Percentiles rank a stretch among this genome's conserved stretches.
These are phyloP conservation scores for Xylaria telfairii DNA, from an alignment of 495 filamentous ascomycete genomes.

Conservation along the genomic window DNA sequence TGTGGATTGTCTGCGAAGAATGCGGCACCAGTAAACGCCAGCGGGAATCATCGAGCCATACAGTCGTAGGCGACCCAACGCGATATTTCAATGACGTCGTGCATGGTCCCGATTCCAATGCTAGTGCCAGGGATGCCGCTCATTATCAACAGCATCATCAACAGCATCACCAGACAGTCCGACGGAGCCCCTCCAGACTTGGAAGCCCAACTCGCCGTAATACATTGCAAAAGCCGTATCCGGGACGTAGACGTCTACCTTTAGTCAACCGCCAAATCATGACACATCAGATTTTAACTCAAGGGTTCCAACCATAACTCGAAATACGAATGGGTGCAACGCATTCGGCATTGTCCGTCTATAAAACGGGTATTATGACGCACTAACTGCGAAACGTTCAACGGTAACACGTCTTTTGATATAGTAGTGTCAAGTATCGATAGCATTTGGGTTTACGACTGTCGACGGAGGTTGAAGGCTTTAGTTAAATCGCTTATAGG, in stretches of 20 bases:
- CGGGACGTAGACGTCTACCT: conserved; percentile 38
- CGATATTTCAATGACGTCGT: conserved; percentile 40
- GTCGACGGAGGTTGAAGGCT: conserved; percentile 1
- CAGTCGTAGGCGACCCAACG: conserved; percentile 34
- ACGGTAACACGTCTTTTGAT: neutral
- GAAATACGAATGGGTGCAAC: neutral
- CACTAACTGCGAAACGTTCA: neutral
- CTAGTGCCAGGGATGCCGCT: conserved; percentile 8
- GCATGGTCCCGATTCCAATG: conserved; percentile 18
- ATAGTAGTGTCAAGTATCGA: conserved; percentile 14
- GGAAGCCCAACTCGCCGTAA: conserved; percentile 22
- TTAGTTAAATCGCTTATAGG: conserved; percentile 20
- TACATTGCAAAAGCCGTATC: conserved; percentile 30
- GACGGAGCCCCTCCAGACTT: conserved; percentile 23
- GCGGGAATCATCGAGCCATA: conserved; percentile 31
- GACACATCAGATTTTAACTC: conserved; percentile 41
- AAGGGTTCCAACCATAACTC: conserved; percentile 38
- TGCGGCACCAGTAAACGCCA: conserved; percentile 41
- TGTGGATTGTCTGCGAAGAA: conserved; percentile 42
- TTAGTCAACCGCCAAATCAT: conserved; percentile 40
- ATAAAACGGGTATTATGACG: neutral
- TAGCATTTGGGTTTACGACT: conserved; percentile 15
- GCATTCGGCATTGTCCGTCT: neutral
- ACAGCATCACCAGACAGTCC: conserved; percentile 13
- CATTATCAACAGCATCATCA: conserved; percentile 24